Evolutionary conservation across 139 green algal genomes (phyloP).

Genomic region (Asterochloris erici): DNA sequence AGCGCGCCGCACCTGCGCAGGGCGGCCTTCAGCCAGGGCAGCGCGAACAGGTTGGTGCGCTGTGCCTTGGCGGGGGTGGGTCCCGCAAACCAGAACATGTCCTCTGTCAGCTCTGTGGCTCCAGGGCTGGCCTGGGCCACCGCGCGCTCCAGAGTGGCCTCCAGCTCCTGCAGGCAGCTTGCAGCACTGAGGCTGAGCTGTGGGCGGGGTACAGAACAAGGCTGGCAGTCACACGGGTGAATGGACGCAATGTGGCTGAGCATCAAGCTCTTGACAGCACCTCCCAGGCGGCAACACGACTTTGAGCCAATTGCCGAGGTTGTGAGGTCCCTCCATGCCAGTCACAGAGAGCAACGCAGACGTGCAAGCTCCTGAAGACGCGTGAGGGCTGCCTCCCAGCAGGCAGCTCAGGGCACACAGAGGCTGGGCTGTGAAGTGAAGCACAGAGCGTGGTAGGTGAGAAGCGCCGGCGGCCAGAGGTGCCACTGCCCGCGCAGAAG

Average conservation of each 20-base stretch:
- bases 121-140: conserved; percentile 36
- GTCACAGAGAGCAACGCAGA: neutral
- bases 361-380: too few species aligned
- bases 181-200: neutral
- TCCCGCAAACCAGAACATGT: conserved; percentile 56
- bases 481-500: too few species aligned
- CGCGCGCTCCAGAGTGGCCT: conserved; percentile 52
- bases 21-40: conserved; percentile 7
- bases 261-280: neutral
- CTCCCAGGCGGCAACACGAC: neutral
- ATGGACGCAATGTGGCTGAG: neutral
- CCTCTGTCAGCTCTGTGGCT: conserved; percentile 27
- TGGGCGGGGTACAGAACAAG: neutral
- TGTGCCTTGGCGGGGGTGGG: conserved; percentile 16
- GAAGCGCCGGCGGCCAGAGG: too few species aligned
- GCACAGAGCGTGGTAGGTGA: too few species aligned
- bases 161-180: conserved; percentile 47
- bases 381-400: too few species aligned
- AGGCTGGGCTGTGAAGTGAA: too few species aligned
- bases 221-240: neutral
- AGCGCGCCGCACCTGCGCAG: neutral
- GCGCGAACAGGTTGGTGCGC: neutral
- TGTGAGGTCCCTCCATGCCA: neutral
- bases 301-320: neutral
- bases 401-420: too few species aligned